phyloP scores from a whole-genome alignment of 345 rosid species.

The Noccaea bulbosa region DNA sequence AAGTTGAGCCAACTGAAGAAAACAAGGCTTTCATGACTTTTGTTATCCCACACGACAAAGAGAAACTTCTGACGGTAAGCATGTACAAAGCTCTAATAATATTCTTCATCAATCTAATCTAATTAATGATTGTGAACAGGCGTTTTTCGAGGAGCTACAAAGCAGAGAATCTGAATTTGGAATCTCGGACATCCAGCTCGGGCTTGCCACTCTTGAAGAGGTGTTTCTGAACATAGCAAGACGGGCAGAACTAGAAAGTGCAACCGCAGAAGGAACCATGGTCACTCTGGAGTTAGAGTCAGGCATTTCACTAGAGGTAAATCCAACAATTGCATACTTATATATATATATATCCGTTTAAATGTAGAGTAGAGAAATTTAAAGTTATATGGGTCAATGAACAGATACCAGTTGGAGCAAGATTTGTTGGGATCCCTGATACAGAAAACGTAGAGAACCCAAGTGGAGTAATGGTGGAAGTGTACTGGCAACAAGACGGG shows the following conservation, averaged over 20 bases:
- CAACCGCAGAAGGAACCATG: slow-evolving; percentile 70
- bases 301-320: slow-evolving; percentile 66
- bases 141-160: slow-evolving; percentile 69
- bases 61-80: slow-evolving; percentile 62
- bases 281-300: slow-evolving; percentile 66
- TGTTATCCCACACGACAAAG: slow-evolving; percentile 82
- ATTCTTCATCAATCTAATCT: background rate
- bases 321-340: background rate
- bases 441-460: slow-evolving; percentile 65
- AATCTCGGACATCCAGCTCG: slow-evolving; percentile 78
- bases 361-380: background rate
- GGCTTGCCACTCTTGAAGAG: slow-evolving; percentile 89
- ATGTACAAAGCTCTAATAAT: slow-evolving; percentile 14
- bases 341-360: too few species aligned
- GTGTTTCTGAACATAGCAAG: slow-evolving; percentile 86
- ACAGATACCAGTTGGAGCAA: slow-evolving; percentile 83
- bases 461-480: slow-evolving; percentile 82
- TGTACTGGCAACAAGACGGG: slow-evolving; percentile 85
- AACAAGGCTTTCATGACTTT: slow-evolving; percentile 73
- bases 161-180: slow-evolving; percentile 61
- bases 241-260: slow-evolving; percentile 85
- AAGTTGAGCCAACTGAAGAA: slow-evolving; percentile 70
- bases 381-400: background rate
- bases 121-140: slow-evolving; percentile 37
- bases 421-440: slow-evolving; percentile 77